Conservation (phyloP, 768 basidiomycete genomes). For the Ramaria sp. region DNA sequence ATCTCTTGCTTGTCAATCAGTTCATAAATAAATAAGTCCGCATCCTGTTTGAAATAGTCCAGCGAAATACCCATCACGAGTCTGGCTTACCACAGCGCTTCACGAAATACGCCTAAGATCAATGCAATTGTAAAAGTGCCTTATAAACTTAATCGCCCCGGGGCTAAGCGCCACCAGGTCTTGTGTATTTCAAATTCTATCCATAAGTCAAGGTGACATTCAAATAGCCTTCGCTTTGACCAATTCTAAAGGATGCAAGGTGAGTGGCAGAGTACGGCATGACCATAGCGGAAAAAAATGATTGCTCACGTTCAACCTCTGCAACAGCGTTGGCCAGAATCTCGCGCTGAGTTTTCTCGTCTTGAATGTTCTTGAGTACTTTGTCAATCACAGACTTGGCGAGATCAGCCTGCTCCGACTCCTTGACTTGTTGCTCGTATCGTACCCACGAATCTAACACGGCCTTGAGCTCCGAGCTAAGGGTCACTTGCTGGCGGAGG, state of each 20-base stretch:
- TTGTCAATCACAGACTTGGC: constrained; percentile 82
- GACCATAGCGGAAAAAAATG: background rate
- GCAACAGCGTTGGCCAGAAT: constrained; percentile 68
- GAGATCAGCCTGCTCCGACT: constrained; percentile 90
- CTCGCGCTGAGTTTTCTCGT: constrained; percentile 85
- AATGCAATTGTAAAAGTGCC: too few relatives aligned
- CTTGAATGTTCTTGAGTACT: constrained; percentile 71
- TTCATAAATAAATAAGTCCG: too few relatives aligned
- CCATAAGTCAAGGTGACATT: constrained; percentile 12
- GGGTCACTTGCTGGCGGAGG: constrained; percentile 77
- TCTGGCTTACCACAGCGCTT: too few relatives aligned
- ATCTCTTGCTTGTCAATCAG: too few relatives aligned
- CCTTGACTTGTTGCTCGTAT: constrained; percentile 93
- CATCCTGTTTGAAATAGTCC: too few relatives aligned
- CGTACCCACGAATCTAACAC: constrained; percentile 98
- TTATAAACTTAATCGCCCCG: background rate
- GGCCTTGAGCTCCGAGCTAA: constrained; percentile 83
- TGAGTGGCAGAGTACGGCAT: background rate
- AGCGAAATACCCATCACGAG: too few relatives aligned
- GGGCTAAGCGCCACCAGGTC: background rate
- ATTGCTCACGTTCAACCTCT: constrained; percentile 85
- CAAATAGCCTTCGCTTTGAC: constrained; percentile 91
- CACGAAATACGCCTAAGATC: too few relatives aligned
- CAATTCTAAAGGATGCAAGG: constrained; percentile 44
- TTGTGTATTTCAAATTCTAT: background rate